Conservation (phyloP, 1,284 basidiomycete species). For the Phellopilus nigrolimitatus region DNA sequence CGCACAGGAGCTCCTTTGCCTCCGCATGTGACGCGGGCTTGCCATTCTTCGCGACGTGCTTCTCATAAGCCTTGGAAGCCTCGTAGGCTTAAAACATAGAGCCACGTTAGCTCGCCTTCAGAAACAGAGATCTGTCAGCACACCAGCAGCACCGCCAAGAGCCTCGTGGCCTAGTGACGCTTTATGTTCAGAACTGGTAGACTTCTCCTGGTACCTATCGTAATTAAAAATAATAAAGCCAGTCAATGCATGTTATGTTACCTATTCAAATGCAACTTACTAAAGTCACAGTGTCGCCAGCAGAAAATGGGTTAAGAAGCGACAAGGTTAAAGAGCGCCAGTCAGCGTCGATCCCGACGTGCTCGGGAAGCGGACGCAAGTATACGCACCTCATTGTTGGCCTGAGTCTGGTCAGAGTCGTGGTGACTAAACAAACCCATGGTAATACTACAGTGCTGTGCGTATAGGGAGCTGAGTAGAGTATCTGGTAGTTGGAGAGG, state of each 20-base stretch:
- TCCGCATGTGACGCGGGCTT: slow-evolving; percentile 38
- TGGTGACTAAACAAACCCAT: slow-evolving; percentile 54
- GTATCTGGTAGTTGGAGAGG: not conserved
- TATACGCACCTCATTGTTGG: slow-evolving; percentile 40
- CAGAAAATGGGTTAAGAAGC: too few species aligned
- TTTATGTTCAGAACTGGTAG: slow-evolving; percentile 21
- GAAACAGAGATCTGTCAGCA: not conserved
- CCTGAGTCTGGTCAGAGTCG: slow-evolving; percentile 44
- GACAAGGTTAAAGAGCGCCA: too few species aligned
- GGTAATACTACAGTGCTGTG: slow-evolving; percentile 19
- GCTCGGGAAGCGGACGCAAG: not conserved
- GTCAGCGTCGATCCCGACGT: slow-evolving; percentile 8
- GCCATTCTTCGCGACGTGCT: slow-evolving; percentile 42
- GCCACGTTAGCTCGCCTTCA: too few species aligned
- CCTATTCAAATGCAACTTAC: not conserved
- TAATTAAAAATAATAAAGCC: too few species aligned
- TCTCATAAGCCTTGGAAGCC: slow-evolving; percentile 55
- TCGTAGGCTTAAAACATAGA: slow-evolving; percentile 27
- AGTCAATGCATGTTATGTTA: not conserved
- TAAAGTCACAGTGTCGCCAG: not conserved
- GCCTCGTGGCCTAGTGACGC: slow-evolving; percentile 30
- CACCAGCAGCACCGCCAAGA: slow-evolving; percentile 27
- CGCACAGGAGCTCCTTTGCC: slow-evolving; percentile 41
- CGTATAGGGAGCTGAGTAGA: not conserved
- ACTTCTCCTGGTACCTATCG: not conserved